A percentile compares a stretch with the other conserved stretches of the same genome.
Evolutionary conservation across 2,329 filamentous ascomycete species (phyloP).

Genomic region (Talaromyces sp.): DNA sequence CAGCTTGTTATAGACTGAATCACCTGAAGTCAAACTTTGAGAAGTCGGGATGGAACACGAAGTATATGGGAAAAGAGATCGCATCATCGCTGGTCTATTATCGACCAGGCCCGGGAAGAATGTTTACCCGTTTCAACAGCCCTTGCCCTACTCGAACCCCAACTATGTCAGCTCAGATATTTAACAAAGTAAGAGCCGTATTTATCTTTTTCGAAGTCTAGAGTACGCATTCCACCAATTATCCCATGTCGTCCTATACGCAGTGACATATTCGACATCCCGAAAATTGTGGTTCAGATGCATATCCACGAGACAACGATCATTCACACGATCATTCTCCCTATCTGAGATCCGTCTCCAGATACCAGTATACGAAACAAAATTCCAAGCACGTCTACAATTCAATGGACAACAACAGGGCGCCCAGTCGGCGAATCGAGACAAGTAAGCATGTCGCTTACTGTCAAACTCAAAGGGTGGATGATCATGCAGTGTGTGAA

Average conservation of each 20-base stretch:
- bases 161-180: not conserved
- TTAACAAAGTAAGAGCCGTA: not conserved
- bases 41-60: too few relatives aligned
- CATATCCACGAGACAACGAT: conserved; percentile 10
- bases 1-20: too few relatives aligned
- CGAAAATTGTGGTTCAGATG: conserved; percentile 10
- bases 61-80: too few relatives aligned
- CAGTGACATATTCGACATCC: not conserved
- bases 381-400: conserved; percentile 8
- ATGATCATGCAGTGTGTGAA: not conserved
- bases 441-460: not conserved
- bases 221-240: conserved; percentile 10
- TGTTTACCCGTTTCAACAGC: not conserved
- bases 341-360: not conserved
- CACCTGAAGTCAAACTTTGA: too few relatives aligned
- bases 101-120: too few relatives aligned
- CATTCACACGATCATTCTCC: not conserved
- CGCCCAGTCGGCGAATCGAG: conserved; percentile 8
- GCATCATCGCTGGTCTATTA: too few relatives aligned
- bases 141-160: not conserved
- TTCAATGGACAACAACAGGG: not conserved
- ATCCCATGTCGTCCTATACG: not conserved
- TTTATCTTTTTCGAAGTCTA: not conserved
- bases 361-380: conserved; percentile 3
- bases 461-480: not conserved